phyloP scores from a whole-genome alignment of 192 early-diverging fungal genomes.

The Coemansia sp. region DNA sequence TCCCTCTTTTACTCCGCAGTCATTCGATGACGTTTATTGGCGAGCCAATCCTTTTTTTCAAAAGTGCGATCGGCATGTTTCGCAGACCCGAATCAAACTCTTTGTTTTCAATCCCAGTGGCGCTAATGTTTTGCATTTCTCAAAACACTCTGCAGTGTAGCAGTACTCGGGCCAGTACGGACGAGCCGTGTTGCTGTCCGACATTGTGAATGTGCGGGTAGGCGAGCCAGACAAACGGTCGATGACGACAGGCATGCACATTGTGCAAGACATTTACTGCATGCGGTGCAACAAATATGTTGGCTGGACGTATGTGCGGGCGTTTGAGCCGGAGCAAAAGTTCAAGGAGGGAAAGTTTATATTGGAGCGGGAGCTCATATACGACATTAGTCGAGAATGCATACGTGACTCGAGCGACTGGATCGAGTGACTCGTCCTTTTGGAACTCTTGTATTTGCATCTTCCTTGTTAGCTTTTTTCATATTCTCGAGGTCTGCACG shows the following conservation, averaged over 20 bases:
- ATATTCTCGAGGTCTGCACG: background rate
- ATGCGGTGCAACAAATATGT: slow-evolving; percentile 48
- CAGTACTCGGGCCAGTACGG: slow-evolving; percentile 50
- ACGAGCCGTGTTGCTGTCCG: slow-evolving; percentile 28
- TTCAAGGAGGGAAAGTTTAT: slow-evolving; percentile 54
- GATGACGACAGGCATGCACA: slow-evolving; percentile 51
- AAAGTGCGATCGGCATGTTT: too few species aligned
- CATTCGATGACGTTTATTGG: too few species aligned
- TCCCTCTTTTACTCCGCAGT: too few species aligned
- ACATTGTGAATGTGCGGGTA: slow-evolving; percentile 36
- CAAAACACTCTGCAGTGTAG: slow-evolving; percentile 20
- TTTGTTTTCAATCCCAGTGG: background rate
- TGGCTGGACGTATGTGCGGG: slow-evolving; percentile 49
- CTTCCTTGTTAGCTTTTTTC: background rate
- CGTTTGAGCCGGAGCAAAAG: slow-evolving; percentile 30
- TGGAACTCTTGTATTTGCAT: background rate
- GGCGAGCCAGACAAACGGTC: slow-evolving; percentile 44
- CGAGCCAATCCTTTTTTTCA: too few species aligned
- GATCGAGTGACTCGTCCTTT: background rate
- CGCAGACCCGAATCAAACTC: too few species aligned
- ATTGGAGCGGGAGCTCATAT: slow-evolving; percentile 39
- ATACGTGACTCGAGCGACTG: slow-evolving; percentile 7
- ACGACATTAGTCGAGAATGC: slow-evolving; percentile 34
- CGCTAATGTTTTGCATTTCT: background rate
- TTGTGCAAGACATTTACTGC: slow-evolving; percentile 43